phyloP scores from a whole-genome alignment of 331 rosid species.

The Cydonia oblonga region DNA sequence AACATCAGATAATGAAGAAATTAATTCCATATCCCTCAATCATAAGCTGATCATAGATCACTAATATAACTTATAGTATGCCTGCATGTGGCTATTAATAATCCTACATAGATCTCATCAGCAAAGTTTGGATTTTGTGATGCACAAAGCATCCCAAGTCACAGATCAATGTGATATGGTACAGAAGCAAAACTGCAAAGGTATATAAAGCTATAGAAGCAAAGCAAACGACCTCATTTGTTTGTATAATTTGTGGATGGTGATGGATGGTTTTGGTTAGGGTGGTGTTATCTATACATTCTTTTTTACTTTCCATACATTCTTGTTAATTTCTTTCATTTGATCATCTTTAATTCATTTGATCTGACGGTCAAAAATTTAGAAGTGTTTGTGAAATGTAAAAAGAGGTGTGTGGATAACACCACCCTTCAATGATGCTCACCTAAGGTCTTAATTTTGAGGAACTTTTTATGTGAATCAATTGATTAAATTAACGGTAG shows the following conservation, averaged over 20 bases:
- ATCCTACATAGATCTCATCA: neutral
- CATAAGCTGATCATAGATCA: neutral
- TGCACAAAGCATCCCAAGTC: neutral
- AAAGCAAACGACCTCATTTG: neutral
- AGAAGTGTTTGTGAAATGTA: too few species aligned
- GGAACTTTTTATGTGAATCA: too few species aligned
- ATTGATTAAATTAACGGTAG: too few species aligned
- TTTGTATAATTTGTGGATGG: neutral
- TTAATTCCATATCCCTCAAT: neutral
- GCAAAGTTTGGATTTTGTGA: neutral
- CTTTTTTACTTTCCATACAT: too few species aligned
- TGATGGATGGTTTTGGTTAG: constrained; percentile 3
- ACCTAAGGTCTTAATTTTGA: too few species aligned
- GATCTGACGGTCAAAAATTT: too few species aligned
- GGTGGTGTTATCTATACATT: too few species aligned
- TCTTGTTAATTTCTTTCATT: too few species aligned
- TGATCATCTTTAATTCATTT: too few species aligned
- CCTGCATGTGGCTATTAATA: neutral
- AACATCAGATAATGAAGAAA: neutral
- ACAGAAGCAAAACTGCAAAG: neutral
- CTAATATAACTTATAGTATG: neutral
- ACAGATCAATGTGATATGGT: neutral
- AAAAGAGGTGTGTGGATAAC: too few species aligned
- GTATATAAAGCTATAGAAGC: neutral
- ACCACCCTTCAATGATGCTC: too few species aligned